Percentiles rank a stretch among this genome's conserved stretches.
Conservation (phyloP, 2,329 filamentous ascomycete genomes). For the Penicillium digitatum region DNA sequence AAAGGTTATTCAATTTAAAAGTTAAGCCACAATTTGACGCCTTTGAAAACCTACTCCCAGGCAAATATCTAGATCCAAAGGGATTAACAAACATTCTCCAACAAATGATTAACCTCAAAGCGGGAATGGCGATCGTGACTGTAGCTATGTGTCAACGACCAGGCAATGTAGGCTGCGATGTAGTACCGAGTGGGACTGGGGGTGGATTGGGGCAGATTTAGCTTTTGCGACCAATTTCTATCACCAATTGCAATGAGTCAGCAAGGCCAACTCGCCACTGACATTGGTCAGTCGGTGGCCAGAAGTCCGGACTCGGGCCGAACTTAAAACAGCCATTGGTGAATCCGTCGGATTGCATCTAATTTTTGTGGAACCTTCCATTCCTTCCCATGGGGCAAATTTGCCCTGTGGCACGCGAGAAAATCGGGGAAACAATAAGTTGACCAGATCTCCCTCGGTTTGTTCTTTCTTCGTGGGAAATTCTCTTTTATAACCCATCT, state of each 20-base stretch:
- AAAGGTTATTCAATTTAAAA: background rate
- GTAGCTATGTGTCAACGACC: background rate
- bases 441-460: background rate
- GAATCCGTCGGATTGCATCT: background rate
- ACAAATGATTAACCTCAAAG: background rate
- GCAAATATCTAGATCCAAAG: background rate
- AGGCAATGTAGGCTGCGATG: background rate
- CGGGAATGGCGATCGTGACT: background rate
- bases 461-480: background rate
- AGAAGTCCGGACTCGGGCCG: slow-evolving; percentile 1
- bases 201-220: background rate
- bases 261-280: background rate
- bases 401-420: background rate
- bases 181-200: background rate
- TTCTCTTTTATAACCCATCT: background rate
- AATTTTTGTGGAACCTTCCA: slow-evolving; percentile 4
- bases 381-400: slow-evolving; percentile 1
- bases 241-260: slow-evolving; percentile 11
- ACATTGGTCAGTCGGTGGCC: background rate
- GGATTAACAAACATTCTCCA: background rate
- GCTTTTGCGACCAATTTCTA: background rate
- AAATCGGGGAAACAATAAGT: slow-evolving; percentile 1
- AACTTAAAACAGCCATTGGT: slow-evolving; percentile 3
- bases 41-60: background rate
- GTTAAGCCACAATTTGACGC: background rate